A percentile compares a stretch with the other conserved stretches of the same genome.
Evolutionary conservation across 306 rosid genomes (phyloP).

Genomic region (Trichosanthes cucumerina): DNA sequence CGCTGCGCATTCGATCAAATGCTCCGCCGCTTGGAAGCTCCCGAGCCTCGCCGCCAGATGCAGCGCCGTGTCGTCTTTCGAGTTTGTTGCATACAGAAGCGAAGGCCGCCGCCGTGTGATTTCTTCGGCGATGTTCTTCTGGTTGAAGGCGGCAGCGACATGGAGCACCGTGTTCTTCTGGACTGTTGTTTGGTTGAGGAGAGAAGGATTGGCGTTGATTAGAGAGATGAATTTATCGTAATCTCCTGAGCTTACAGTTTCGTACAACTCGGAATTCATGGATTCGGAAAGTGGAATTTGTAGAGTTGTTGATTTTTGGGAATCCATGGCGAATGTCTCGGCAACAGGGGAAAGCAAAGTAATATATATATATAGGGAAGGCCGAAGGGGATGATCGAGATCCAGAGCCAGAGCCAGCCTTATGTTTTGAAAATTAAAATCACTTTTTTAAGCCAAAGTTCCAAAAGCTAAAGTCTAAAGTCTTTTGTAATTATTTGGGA

Average conservation of each 20-base stretch:
- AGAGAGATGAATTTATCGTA: background rate
- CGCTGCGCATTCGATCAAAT: background rate
- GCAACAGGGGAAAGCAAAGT: background rate
- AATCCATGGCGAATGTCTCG: background rate
- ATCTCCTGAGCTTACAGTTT: background rate
- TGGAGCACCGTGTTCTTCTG: background rate
- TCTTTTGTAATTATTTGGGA: no score
- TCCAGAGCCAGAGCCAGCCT: no score
- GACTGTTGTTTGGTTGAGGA: background rate
- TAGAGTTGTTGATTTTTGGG: background rate
- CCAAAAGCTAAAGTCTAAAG: no score
- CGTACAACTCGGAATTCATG: background rate
- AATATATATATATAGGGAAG: no score
- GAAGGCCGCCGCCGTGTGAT: background rate
- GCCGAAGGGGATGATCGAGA: no score
- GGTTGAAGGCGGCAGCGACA: background rate
- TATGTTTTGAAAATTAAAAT: no score
- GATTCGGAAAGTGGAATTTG: background rate
- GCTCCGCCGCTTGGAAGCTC: background rate
- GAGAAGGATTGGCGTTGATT: background rate
- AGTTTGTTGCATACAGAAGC: background rate
- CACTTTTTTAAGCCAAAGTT: no score
- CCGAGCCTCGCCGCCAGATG: slow-evolving; percentile 1
- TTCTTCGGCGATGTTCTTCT: background rate
- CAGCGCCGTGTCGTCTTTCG: background rate